phyloP scores from a whole-genome alignment of 305 asterid genomes.

The Solanum hybrid region DNA sequence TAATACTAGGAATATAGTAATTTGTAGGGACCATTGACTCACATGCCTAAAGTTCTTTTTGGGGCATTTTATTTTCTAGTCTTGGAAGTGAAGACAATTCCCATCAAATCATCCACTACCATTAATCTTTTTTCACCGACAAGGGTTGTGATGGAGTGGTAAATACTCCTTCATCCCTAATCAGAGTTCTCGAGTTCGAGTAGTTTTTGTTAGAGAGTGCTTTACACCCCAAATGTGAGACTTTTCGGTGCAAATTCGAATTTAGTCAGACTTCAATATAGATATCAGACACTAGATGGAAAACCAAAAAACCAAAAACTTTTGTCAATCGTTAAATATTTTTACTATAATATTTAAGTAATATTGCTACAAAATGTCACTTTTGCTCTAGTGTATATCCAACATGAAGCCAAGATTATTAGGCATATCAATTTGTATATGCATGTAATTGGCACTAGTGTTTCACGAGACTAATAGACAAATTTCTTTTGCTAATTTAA shows the following conservation, averaged over 20 bases:
- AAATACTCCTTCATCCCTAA: rapidly evolving
- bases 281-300: rapidly evolving
- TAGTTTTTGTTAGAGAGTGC: too few relatives aligned
- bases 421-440: not conserved
- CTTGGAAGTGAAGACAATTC: not conserved
- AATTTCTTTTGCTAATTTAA: not conserved
- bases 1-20: not conserved
- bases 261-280: too few relatives aligned
- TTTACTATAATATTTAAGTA: too few relatives aligned
- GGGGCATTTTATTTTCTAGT: not conserved
- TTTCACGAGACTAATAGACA: not conserved
- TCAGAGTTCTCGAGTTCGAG: rapidly evolving
- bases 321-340: too few relatives aligned
- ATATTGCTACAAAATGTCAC: not conserved
- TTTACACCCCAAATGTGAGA: not conserved
- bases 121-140: not conserved
- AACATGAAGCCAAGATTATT: not conserved
- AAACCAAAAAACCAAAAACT: rapidly evolving
- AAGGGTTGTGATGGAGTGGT: rapidly evolving
- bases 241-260: not conserved
- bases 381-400: not conserved
- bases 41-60: conserved; percentile 4
- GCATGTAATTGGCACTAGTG: not conserved
- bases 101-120: not conserved
- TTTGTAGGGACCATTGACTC: not conserved